phyloP scores from a whole-genome alignment of 768 basidiomycete genomes.

The Boletus huronensis region DNA sequence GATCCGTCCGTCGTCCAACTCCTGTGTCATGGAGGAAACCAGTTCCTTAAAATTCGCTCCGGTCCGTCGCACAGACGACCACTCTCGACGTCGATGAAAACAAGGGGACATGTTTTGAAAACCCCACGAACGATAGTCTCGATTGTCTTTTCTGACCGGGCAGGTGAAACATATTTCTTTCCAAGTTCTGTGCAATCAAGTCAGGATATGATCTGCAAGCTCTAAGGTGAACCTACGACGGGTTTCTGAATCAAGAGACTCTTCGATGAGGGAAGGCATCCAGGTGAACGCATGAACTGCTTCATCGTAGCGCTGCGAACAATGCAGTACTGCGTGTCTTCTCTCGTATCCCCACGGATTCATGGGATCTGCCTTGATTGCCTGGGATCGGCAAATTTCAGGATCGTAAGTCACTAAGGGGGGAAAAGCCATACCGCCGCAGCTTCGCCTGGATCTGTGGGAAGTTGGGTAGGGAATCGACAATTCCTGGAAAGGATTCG shows the following conservation, averaged over 20 bases:
- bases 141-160: background rate
- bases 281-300: background rate
- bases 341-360: background rate
- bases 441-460: too few relatives aligned
- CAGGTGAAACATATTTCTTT: background rate
- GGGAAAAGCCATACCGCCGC: too few relatives aligned
- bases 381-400: too few relatives aligned
- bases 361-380: background rate
- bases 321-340: conserved; percentile 1
- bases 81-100: background rate
- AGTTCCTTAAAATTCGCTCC: background rate
- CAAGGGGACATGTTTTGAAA: background rate
- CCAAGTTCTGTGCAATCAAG: background rate
- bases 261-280: background rate
- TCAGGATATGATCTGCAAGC: rapidly evolving
- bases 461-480: too few relatives aligned
- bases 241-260: background rate
- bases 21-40: background rate
- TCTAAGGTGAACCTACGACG: background rate
- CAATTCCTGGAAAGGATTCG: too few relatives aligned
- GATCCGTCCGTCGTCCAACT: background rate
- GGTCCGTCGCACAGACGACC: background rate
- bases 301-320: background rate
- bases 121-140: background rate
- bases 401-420: too few relatives aligned